phyloP scores from a whole-genome alignment of 768 basidiomycete species.

The Pholiota microspora region DNA sequence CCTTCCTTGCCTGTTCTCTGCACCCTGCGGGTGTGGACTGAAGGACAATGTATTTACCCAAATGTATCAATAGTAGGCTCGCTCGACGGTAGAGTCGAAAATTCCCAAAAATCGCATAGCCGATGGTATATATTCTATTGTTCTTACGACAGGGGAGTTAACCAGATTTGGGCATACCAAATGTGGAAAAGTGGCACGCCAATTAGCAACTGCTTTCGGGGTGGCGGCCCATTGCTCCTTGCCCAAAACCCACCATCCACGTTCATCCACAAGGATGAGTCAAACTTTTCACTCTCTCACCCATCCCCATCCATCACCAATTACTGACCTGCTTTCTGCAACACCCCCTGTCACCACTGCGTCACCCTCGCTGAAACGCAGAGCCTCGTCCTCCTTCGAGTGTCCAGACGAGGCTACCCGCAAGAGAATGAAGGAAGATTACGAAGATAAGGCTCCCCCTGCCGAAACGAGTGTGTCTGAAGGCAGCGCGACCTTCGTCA shows the following conservation, averaged over 20 bases:
- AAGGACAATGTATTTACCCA: neutral
- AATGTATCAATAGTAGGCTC: slow-evolving; percentile 7
- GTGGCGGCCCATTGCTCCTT: slow-evolving; percentile 21
- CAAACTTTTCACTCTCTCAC: slow-evolving; percentile 14
- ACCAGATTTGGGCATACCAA: slow-evolving; percentile 22
- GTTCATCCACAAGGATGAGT: slow-evolving; percentile 20
- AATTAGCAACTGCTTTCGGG: slow-evolving; percentile 25
- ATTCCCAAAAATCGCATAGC: neutral
- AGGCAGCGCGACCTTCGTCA: slow-evolving; percentile 38
- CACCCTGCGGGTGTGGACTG: neutral
- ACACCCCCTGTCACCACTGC: slow-evolving; percentile 9
- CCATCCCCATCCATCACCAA: slow-evolving; percentile 5
- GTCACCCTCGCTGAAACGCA: slow-evolving; percentile 47
- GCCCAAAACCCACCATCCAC: slow-evolving; percentile 17
- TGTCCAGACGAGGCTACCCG: slow-evolving; percentile 44
- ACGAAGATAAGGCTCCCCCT: slow-evolving; percentile 16
- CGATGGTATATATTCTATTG: neutral
- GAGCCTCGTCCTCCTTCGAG: slow-evolving; percentile 60
- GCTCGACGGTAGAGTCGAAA: neutral
- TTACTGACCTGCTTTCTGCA: slow-evolving; percentile 9
- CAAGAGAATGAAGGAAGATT: slow-evolving; percentile 59
- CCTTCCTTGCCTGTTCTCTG: neutral
- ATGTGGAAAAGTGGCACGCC: slow-evolving; percentile 26
- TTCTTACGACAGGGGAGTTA: neutral
- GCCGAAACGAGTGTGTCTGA: slow-evolving; percentile 3